phyloP scores from a whole-genome alignment of 2,329 filamentous ascomycete genomes.

The Cytospora leucostoma region DNA sequence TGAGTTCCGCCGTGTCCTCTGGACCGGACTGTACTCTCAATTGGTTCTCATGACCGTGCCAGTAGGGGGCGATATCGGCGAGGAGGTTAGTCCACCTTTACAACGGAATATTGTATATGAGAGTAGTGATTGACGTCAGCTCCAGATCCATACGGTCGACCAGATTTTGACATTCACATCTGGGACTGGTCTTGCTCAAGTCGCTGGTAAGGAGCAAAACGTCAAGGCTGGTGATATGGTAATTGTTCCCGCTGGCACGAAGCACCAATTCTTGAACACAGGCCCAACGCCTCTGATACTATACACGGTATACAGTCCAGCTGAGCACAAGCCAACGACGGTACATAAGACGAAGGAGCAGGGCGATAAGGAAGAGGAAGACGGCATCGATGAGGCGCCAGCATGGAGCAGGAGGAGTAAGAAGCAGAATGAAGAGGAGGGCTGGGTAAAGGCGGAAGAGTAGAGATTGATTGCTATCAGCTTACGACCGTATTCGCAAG shows the following conservation, averaged over 20 bases:
- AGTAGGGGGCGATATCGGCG: conserved; percentile 65
- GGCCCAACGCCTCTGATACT: conserved; percentile 60
- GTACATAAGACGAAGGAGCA: conserved; percentile 65
- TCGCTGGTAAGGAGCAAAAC: conserved; percentile 58
- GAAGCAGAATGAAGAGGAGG: conserved; percentile 53
- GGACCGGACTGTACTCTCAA: conserved; percentile 64
- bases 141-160: conserved; percentile 58
- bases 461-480: not conserved
- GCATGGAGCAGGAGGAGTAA: conserved; percentile 60
- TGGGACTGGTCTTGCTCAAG: conserved; percentile 58
- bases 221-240: conserved; percentile 42
- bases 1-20: conserved; percentile 62
- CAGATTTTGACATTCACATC: conserved; percentile 66
- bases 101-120: not conserved
- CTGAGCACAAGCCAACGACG: conserved; percentile 60
- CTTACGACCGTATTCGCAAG: too few species aligned
- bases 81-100: conserved; percentile 50
- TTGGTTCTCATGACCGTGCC: conserved; percentile 67
- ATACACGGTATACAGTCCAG: conserved; percentile 64
- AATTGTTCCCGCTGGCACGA: conserved; percentile 62
- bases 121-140: not conserved
- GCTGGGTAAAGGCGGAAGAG: conserved; percentile 43
- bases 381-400: conserved; percentile 61
- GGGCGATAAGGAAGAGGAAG: conserved; percentile 63
- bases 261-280: conserved; percentile 66